Evolutionary conservation across 208 protist species (phyloP), one percentile per base, ranked within the genome.

Genomic region (Hexamita inflata): DNA sequence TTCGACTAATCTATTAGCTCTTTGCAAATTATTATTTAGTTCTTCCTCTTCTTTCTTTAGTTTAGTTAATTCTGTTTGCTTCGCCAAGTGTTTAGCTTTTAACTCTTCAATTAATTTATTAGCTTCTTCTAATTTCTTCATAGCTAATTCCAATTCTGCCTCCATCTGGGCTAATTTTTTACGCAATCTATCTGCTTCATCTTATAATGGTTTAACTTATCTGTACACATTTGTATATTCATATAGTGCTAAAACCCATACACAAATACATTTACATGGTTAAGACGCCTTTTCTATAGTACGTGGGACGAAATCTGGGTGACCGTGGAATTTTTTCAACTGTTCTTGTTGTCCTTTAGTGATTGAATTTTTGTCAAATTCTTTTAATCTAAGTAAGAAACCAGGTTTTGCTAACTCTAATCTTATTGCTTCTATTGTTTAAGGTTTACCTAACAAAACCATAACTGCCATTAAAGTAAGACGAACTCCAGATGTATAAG

Each of bases 211-310:
- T 30, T 74, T 49, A 13, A 74, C 62, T 13, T 65, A 26, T 29
- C 34, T 77, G 59, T 58, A 74, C 38, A 74, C 40, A 79, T n/a
- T 49, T 66, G 78, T n/a, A 75, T 80, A 75, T 38, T 75, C 53
- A 39, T 59, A 59, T 82, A 97, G 96, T 34, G 94, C 94, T 74
- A 92, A 88, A 29, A 96, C 92, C 95, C 95, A 98, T 86, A 93
- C 85, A 82, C 92, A 96, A 11, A 98, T 81, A 41, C 90, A 91
- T 79, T 87, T 88, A 26, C 89, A 91, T 24, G 94, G 92, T 64
- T 39, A 57, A 39, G 83, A 89, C 35, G 84, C 83, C 32, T 60
- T 76, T 49, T 92, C 88, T 32, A 97, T 89, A 15, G 84, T 83
- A 65, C 88, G 88, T 74, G 92, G 88, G 75, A 89, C 92, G 59